These are phyloP conservation scores for Tolypocladium nubicola DNA, from an alignment of 2,329 filamentous ascomycete species.

Conservation along the genomic window DNA sequence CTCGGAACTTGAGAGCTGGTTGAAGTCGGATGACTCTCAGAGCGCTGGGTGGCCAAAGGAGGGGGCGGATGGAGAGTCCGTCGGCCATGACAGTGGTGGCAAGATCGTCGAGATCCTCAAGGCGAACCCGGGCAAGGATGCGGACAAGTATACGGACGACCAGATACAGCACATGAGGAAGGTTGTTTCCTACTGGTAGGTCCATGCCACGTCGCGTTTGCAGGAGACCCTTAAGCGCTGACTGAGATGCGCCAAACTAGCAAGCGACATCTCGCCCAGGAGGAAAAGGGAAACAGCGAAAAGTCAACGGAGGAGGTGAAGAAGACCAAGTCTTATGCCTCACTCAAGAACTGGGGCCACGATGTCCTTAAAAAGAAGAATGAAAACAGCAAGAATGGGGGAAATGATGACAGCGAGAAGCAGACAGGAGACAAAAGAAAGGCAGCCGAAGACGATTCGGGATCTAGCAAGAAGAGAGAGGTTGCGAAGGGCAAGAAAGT, in stretches of 20 bases:
- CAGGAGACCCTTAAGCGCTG: neutral
- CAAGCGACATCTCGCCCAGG: constrained; percentile 56
- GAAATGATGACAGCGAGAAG: constrained; percentile 5
- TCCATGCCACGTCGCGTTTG: neutral
- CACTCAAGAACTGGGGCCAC: constrained; percentile 53
- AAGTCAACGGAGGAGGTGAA: constrained; percentile 33
- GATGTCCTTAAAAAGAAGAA: constrained; percentile 33
- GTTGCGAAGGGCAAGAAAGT: constrained; percentile 1
- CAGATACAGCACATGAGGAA: constrained; percentile 49
- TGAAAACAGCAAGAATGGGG: constrained; percentile 3
- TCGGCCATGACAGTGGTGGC: constrained; percentile 53
- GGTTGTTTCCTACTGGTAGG: constrained; percentile 50
- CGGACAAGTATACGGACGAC: constrained; percentile 44
- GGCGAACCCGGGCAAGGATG: constrained; percentile 47
- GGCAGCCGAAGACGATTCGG: constrained; percentile 8
- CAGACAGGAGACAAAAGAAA: constrained; percentile 18
- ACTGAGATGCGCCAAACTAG: constrained; percentile 9
- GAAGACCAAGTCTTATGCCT: constrained; percentile 43
- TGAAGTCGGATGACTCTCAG: constrained; percentile 45
- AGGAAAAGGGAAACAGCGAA: constrained; percentile 45
- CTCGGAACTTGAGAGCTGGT: constrained; percentile 49
- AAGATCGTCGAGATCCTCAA: constrained; percentile 54
- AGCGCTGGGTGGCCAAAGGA: constrained; percentile 51
- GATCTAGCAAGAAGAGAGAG: constrained; percentile 3
- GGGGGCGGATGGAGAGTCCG: constrained; percentile 45